These are phyloP conservation scores for Theileria annulata DNA, from an alignment of 169 alveolate species.

Conservation along the genomic window DNA sequence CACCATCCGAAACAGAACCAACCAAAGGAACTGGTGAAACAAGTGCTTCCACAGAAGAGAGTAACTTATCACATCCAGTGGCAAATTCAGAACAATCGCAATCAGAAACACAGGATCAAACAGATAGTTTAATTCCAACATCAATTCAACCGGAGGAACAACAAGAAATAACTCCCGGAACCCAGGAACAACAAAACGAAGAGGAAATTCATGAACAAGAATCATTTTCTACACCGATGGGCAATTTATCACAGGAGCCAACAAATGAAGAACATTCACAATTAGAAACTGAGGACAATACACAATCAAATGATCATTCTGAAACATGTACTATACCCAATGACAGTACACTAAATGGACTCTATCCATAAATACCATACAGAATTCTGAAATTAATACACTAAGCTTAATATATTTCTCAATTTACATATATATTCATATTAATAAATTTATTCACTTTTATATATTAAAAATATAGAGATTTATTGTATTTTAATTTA, in stretches of 20 bases:
- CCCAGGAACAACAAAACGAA: no score
- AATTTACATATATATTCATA: not conserved
- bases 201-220: no score
- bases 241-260: not conserved
- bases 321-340: not conserved
- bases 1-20: not conserved
- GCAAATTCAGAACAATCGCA: not conserved
- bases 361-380: not conserved
- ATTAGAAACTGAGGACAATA: not conserved
- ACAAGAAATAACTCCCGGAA: no score
- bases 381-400: not conserved
- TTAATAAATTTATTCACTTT: not conserved
- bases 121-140: no score
- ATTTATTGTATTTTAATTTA: no score
- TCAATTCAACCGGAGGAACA: no score
- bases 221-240: not conserved
- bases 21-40: not conserved
- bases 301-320: not conserved
- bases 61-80: not conserved
- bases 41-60: not conserved
- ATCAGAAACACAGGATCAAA: not conserved
- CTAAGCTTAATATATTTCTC: no score
- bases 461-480: not conserved
- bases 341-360: not conserved
- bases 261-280: not conserved